These are phyloP conservation scores for Leishmania tropica DNA, from an alignment of 208 protist species.

Conservation along the genomic window DNA sequence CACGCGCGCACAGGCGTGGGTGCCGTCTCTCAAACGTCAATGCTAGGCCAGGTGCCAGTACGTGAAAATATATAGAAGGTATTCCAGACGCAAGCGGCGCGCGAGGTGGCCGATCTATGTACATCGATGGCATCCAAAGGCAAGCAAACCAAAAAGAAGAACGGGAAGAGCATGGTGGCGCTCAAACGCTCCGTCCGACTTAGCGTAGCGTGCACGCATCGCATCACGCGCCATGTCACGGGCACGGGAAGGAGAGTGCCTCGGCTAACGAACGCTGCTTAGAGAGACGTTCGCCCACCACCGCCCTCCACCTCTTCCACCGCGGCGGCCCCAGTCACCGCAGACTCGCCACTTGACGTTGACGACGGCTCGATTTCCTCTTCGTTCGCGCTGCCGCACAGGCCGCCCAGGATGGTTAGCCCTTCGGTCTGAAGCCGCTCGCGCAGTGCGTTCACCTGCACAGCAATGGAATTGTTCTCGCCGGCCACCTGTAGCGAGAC, in stretches of 20 bases:
- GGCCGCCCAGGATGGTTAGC: conserved; percentile 61
- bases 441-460: conserved; percentile 56
- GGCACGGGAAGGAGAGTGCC: not conserved
- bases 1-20: not conserved
- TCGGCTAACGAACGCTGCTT: not conserved
- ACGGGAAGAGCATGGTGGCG: not conserved
- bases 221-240: not conserved
- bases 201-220: not conserved
- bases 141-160: conserved; percentile 21
- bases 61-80: not conserved
- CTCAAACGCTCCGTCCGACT: not conserved
- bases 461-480: conserved; percentile 64
- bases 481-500: conserved; percentile 50
- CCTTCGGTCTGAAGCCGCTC: conserved; percentile 51
- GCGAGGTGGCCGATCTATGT: not conserved
- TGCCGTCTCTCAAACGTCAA: not conserved
- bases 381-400: conserved; percentile 11
- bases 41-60: not conserved
- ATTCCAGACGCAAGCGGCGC: not conserved
- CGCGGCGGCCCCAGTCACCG: not conserved
- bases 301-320: not conserved
- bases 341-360: not conserved
- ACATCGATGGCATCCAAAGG: conserved; percentile 4
- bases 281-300: not conserved
- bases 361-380: conserved; percentile 1